These are phyloP conservation scores for Candida wancherniae DNA, from an alignment of 805 yeast species.

Conservation along the genomic window DNA sequence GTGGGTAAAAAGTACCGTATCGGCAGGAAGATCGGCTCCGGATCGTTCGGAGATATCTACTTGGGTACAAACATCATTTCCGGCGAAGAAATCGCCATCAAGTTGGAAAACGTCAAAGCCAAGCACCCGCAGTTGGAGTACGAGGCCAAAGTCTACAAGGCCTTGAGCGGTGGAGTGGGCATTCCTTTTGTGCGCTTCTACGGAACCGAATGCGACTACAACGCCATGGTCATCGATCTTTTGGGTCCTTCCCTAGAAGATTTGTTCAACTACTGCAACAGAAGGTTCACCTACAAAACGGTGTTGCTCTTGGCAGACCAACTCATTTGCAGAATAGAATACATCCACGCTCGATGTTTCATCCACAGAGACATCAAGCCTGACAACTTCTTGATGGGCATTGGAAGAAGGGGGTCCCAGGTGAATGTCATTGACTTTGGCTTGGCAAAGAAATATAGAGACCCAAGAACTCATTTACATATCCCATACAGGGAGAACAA, in stretches of 20 bases:
- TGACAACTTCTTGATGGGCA: conserved; percentile 81
- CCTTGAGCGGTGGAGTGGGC: conserved; percentile 94
- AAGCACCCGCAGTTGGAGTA: conserved; percentile 96
- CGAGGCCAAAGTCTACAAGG: conserved; percentile 93
- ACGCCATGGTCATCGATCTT: conserved; percentile 94
- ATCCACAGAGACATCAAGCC: conserved; percentile 83
- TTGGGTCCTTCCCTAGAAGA: conserved; percentile 95
- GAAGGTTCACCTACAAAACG: conserved; percentile 90
- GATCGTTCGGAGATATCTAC: conserved; percentile 96
- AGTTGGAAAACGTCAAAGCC: conserved; percentile 82
- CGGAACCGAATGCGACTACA: conserved; percentile 94
- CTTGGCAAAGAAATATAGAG: conserved; percentile 88
- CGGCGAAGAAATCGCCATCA: conserved; percentile 97
- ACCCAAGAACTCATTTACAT: conserved; percentile 89
- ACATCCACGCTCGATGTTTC: conserved; percentile 91
- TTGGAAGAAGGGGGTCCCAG: conserved; percentile 90
- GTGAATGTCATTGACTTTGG: conserved; percentile 95
- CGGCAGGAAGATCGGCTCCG: conserved; percentile 94
- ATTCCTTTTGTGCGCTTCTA: conserved; percentile 96
- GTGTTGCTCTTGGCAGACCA: conserved; percentile 92
- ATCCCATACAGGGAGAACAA: conserved; percentile 51
- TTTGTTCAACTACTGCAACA: conserved; percentile 89
- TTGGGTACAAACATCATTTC: conserved; percentile 88
- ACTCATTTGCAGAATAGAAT: conserved; percentile 88
- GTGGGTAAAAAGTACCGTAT: conserved; percentile 92